Percentiles rank a stretch among this genome's conserved stretches.
Evolutionary conservation across 768 basidiomycete genomes (phyloP).

Genomic region (Suillus plorans): DNA sequence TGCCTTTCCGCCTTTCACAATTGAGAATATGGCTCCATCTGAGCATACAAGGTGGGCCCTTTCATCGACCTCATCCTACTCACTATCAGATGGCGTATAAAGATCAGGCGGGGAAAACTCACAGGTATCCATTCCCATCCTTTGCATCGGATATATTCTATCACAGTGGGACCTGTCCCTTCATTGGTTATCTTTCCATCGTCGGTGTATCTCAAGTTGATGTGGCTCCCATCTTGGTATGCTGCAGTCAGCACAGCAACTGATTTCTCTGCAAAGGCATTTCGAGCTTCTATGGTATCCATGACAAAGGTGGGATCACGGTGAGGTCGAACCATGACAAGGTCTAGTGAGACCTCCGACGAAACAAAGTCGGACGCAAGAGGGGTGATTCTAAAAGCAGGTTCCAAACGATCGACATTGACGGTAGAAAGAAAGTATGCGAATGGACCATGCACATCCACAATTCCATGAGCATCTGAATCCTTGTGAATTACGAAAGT

Average conservation of each 20-base stretch:
- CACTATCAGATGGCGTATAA: not conserved
- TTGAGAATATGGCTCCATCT: conserved; percentile 71
- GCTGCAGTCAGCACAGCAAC: conserved; percentile 60
- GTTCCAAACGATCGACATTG: conserved; percentile 86
- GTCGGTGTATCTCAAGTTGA: conserved; percentile 54
- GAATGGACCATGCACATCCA: conserved; percentile 73
- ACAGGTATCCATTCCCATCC: conserved; percentile 91
- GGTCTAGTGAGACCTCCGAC: conserved; percentile 55
- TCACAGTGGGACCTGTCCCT: conserved; percentile 52
- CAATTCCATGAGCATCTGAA: conserved; percentile 33
- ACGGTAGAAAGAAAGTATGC: conserved; percentile 81
- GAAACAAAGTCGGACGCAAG: conserved; percentile 48
- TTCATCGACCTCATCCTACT: conserved; percentile 58
- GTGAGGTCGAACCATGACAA: conserved; percentile 74
- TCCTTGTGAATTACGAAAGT: conserved; percentile 48
- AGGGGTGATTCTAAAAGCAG: conserved; percentile 76
- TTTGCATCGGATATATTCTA: conserved; percentile 77
- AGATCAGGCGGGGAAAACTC: conserved; percentile 25
- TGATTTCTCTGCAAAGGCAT: conserved; percentile 51
- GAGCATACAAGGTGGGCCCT: conserved; percentile 73
- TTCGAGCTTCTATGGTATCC: conserved; percentile 45
- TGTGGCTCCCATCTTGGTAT: conserved; percentile 76
- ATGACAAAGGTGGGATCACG: conserved; percentile 48
- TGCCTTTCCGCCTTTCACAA: conserved; percentile 61
- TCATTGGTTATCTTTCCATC: conserved; percentile 41